These are phyloP conservation scores for Alnus rubra DNA, from an alignment of 306 rosid species.

Conservation along the genomic window DNA sequence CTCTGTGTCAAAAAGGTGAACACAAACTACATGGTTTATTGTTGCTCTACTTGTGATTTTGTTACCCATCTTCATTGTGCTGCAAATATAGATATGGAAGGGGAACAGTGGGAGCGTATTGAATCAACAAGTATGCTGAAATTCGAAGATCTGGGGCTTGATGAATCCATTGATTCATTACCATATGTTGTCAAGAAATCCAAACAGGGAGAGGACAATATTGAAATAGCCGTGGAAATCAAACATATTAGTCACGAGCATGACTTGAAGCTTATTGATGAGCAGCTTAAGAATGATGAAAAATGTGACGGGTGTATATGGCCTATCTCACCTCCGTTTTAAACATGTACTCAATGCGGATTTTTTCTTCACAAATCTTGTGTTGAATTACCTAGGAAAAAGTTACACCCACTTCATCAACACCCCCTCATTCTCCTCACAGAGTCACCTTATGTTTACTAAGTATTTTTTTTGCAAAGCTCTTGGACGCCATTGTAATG, in stretches of 20 bases:
- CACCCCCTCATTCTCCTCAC: neutral
- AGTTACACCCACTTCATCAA: neutral
- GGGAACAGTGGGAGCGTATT: too few species aligned
- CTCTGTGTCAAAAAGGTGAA: neutral
- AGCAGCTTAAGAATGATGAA: too few species aligned
- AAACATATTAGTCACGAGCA: neutral
- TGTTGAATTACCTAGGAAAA: neutral
- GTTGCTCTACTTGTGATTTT: neutral
- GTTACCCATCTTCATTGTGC: neutral
- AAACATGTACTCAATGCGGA: rapidly evolving
- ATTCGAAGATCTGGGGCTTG: neutral
- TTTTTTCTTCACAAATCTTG: neutral
- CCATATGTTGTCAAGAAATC: neutral
- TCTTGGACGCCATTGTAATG: rapidly evolving
- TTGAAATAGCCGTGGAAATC: neutral
- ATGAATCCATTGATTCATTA: neutral
- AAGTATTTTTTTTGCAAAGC: rapidly evolving
- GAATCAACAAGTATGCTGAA: neutral
- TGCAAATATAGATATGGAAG: neutral
- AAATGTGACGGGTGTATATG: neutral
- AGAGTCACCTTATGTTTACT: rapidly evolving
- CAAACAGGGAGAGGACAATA: neutral
- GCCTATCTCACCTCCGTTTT: neutral
- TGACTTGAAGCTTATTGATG: neutral
- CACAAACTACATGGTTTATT: neutral